phyloP scores from a whole-genome alignment of 306 rosid species.

The Boehmeria nivea region DNA sequence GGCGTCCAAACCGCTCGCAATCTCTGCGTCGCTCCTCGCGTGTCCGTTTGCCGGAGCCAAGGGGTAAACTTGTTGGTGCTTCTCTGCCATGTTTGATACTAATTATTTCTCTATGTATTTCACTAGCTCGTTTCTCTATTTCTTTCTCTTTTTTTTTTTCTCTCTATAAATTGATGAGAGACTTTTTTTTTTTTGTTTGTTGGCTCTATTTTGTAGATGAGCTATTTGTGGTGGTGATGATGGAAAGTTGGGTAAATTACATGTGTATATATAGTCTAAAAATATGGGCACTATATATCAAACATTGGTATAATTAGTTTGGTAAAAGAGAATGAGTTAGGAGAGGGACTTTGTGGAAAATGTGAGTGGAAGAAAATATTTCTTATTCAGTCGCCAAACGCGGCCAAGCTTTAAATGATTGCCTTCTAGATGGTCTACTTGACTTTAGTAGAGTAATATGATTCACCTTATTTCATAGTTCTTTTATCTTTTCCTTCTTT shows the following conservation, averaged over 20 bases:
- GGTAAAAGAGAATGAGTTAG: neutral
- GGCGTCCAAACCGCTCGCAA: neutral
- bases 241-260: neutral
- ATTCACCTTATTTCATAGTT: no score
- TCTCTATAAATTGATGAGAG: no score
- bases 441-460: neutral
- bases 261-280: slow-evolving; percentile 10
- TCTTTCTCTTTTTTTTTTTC: neutral
- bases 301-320: no score
- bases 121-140: neutral
- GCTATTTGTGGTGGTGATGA: slow-evolving; percentile 1
- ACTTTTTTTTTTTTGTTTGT: no score
- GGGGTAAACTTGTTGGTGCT: slow-evolving; percentile 16
- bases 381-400: slow-evolving; percentile 11
- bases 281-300: no score
- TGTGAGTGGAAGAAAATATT: neutral
- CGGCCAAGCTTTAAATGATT: slow-evolving; percentile 8
- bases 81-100: slow-evolving; percentile 16
- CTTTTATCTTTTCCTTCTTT: no score
- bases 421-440: slow-evolving; percentile 14
- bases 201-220: neutral
- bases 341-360: slow-evolving; percentile 9
- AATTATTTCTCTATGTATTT: neutral
- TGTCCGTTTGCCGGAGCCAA: slow-evolving; percentile 18
- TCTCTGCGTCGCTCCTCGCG: slow-evolving; percentile 18